These are phyloP conservation scores for Globisporangium nunn DNA, from an alignment of 352 stramenopile genomes.

Conservation along the genomic window DNA sequence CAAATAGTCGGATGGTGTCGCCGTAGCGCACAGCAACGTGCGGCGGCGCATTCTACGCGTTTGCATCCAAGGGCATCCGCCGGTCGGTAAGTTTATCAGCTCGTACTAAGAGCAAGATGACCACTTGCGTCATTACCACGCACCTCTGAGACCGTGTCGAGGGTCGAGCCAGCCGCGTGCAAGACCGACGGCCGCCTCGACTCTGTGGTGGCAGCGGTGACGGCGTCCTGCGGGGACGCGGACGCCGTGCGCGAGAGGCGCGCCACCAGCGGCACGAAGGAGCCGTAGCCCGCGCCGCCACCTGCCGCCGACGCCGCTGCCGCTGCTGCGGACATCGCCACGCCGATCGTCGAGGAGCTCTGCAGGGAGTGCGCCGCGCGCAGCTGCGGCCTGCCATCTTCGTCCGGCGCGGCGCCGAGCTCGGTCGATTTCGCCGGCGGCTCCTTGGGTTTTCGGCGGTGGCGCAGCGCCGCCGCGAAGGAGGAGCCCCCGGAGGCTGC, in stretches of 20 bases:
- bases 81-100: not conserved
- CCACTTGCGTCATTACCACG: not conserved
- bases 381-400: not conserved
- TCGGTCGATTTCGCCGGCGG: not conserved
- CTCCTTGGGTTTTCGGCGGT: slow-evolving; percentile 13
- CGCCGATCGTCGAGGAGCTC: slow-evolving; percentile 1
- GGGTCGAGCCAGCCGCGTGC: not conserved
- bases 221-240: slow-evolving; percentile 4
- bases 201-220: not conserved
- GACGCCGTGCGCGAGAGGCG: slow-evolving; percentile 11
- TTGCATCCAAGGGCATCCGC: not conserved
- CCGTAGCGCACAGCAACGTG: slow-evolving; percentile 66
- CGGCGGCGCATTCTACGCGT: slow-evolving; percentile 38
- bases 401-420: not conserved
- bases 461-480: slow-evolving; percentile 11
- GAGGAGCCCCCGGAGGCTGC: slow-evolving; percentile 4
- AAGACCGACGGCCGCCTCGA: slow-evolving; percentile 1
- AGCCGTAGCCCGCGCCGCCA: slow-evolving; percentile 9
- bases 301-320: slow-evolving; percentile 2
- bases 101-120: not conserved
- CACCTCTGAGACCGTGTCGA: slow-evolving; percentile 15
- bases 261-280: slow-evolving; percentile 6
- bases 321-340: slow-evolving; percentile 6
- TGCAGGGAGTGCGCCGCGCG: not conserved
- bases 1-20: slow-evolving; percentile 61